A percentile compares a stretch with the other conserved stretches of the same genome.
Evolutionary conservation across 495 filamentous ascomycete species (phyloP).

Genomic region (Gamarada debralockiae): DNA sequence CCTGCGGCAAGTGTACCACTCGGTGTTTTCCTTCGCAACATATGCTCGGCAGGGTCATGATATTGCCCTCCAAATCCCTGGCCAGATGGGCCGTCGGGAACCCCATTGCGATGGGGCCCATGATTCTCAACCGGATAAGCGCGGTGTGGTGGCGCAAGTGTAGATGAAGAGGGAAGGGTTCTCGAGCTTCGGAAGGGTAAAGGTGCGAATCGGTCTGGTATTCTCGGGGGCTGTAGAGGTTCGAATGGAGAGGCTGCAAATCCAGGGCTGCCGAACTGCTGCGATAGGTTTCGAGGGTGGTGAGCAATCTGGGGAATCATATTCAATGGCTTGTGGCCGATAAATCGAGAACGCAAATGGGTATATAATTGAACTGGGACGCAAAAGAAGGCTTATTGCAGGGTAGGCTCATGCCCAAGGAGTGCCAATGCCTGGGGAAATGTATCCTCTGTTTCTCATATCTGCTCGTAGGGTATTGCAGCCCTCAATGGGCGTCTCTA

Average conservation of each 20-base stretch:
- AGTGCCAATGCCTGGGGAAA: constrained; percentile 24
- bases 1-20: constrained; percentile 89
- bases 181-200: constrained; percentile 20
- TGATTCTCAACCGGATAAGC: constrained; percentile 20
- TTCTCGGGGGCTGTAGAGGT: constrained; percentile 4
- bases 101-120: constrained; percentile 8
- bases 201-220: constrained; percentile 13
- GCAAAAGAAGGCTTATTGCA: constrained; percentile 8
- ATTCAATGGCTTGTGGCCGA: constrained; percentile 7
- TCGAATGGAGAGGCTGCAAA: constrained; percentile 23
- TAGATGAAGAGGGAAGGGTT: constrained; percentile 4
- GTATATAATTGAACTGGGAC: constrained; percentile 7
- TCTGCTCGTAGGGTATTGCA: constrained; percentile 16
- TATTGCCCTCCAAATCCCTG: constrained; percentile 13
- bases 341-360: constrained; percentile 1
- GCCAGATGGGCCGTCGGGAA: constrained; percentile 1
- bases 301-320: constrained; percentile 26
- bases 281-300: constrained; percentile 14
- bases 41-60: constrained; percentile 56
- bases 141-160: constrained; percentile 15
- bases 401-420: constrained; percentile 13
- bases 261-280: constrained; percentile 21
- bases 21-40: constrained; percentile 88
- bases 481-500: constrained; percentile 18
- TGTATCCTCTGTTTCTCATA: constrained; percentile 21